phyloP scores from a whole-genome alignment of 192 early-diverging fungal species.

The Linnemannia zychae region DNA sequence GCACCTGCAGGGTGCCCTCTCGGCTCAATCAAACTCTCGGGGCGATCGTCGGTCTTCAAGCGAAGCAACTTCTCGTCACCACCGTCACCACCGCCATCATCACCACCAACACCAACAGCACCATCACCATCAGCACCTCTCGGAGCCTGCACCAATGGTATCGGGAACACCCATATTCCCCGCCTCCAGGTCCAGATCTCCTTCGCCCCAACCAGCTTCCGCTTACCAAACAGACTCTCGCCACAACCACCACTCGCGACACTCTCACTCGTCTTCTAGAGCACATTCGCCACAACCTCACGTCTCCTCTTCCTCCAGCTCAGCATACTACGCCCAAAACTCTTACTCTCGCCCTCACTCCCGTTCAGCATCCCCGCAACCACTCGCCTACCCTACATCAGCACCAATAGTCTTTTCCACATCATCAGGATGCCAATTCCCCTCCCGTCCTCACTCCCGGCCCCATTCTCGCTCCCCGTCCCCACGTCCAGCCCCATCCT shows the following conservation, averaged over 20 bases:
- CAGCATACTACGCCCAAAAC: not conserved
- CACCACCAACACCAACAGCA: not conserved
- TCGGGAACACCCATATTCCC: constrained; percentile 1
- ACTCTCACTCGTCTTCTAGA: not conserved
- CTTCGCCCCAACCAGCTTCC: not conserved
- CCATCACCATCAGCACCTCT: not conserved
- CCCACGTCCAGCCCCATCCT: not conserved
- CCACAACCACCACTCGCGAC: not conserved
- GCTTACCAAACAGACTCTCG: no score
- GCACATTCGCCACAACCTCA: not conserved
- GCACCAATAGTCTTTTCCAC: no score
- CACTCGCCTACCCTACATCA: not conserved
- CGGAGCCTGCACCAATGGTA: not conserved
- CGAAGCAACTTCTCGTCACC: not conserved
- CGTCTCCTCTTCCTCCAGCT: not conserved
- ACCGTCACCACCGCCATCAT: not conserved
- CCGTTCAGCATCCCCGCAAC: not conserved
- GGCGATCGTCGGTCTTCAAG: not conserved
- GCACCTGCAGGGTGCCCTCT: not conserved
- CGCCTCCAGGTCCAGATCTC: not conserved
- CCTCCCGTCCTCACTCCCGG: no score
- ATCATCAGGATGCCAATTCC: constrained; percentile 4
- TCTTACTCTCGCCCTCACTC: not conserved
- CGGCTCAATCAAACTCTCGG: not conserved
- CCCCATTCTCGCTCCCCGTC: not conserved